Base-by-base conservation (phyloP, 345 rosid species). In the Anastatica hierochuntica region DNA sequence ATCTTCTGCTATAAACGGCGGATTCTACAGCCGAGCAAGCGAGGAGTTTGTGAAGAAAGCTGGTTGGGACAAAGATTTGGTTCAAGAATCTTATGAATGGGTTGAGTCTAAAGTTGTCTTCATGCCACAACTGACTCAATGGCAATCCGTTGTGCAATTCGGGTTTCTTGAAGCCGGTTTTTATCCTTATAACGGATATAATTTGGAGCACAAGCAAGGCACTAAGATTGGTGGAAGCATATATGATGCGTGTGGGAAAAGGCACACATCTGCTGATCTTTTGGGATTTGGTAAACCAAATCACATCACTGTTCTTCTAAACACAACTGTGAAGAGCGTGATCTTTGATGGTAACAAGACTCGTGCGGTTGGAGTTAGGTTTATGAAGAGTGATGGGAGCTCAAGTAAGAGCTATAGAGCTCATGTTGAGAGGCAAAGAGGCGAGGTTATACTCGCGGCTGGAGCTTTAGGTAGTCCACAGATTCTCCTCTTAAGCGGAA, bases 391-490 rank as follows among this genome's bases (percentile, higher is more conserved):
- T 56, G 62, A 82, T 29, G 80, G 78, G 18, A 55, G 53, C 70
- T 39, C 67, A 36, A 50, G 56, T 54, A 70, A 62, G 46, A 70
- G 60, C 15, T 80, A 77, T 2, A 75, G 73, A 60, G 82, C 77
- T 46, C 76, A 74, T 49, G 83, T 81, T 14, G 77, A 66, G 27
- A 39, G 43, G 46, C 85, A 55, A 4, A 46, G 58, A 39, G 90
- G 86, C 0, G 94, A 83, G 29, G 86, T 82, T 43, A 83, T 86
- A 35, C 67, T 90, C 54, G 64, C 90, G 7, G 88, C 83, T 23
- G 94, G 90, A 8, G 77, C 94, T 50, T 34, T 84, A 58, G 88
- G 90, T 19, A 83, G 95, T 50, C 95, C 95, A 0, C 88, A 82
- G 17, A 66, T 86, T 57, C 79, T 86, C 1, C 42, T 83, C 60